These are phyloP conservation scores for Boletus sp. DNA, from an alignment of 1,284 basidiomycete species.

Conservation along the genomic window DNA sequence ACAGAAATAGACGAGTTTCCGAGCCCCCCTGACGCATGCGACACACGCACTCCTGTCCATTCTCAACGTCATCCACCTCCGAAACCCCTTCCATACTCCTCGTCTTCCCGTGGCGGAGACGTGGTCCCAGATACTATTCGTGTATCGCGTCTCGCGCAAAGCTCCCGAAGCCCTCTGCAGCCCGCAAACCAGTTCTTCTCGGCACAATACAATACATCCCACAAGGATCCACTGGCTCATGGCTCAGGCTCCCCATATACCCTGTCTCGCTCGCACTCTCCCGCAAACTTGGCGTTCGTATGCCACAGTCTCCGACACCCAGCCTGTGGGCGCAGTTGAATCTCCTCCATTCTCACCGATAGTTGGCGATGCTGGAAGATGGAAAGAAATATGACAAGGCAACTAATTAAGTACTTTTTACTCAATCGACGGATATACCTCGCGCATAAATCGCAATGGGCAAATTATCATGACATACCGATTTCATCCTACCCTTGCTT, in stretches of 20 bases:
- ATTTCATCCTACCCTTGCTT: constrained; percentile 18
- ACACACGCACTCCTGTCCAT: constrained; percentile 5
- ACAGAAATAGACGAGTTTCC: constrained; percentile 23
- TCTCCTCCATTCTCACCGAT: neutral
- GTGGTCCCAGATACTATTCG: constrained; percentile 39
- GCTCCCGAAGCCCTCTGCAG: constrained; percentile 22
- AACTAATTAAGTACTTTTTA: constrained; percentile 20
- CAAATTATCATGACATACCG: constrained; percentile 16
- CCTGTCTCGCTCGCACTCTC: constrained; percentile 7
- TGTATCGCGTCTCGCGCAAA: constrained; percentile 22
- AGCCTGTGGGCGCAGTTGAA: constrained; percentile 10
- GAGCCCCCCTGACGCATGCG: constrained; percentile 3
- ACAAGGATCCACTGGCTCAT: constrained; percentile 11
- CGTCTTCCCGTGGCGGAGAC: constrained; percentile 33
- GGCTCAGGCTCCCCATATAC: constrained; percentile 8
- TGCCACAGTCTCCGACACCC: constrained; percentile 13
- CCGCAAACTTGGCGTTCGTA: constrained; percentile 14
- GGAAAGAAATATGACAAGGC: constrained; percentile 5
- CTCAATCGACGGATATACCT: constrained; percentile 16
- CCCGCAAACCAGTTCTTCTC: constrained; percentile 27
- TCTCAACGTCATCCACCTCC: constrained; percentile 8
- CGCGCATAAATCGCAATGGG: constrained; percentile 13
- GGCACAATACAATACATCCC: constrained; percentile 3
- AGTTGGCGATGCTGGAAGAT: neutral
- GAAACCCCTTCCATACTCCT: constrained; percentile 22